These are phyloP conservation scores for Flagelloscypha sp. DNA, from an alignment of 768 basidiomycete species.

Conservation along the genomic window DNA sequence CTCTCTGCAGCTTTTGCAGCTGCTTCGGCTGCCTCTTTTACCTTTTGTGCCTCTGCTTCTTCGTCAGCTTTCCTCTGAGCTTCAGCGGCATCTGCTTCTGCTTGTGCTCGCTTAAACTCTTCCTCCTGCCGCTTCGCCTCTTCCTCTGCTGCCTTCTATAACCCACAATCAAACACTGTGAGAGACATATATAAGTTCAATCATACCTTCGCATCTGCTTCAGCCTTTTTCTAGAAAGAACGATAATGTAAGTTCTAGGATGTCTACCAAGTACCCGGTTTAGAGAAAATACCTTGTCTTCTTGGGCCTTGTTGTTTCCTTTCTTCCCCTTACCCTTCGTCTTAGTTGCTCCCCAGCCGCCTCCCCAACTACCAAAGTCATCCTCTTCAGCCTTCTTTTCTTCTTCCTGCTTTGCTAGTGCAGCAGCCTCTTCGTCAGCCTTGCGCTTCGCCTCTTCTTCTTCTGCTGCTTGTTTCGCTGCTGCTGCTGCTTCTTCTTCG, in stretches of 20 bases:
- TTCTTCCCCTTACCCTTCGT: conserved; percentile 8
- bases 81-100: too few relatives aligned
- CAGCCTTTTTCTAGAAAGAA: too few relatives aligned
- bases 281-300: conserved; percentile 1
- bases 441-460: conserved; percentile 6
- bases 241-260: too few relatives aligned
- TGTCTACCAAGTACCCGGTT: too few relatives aligned
- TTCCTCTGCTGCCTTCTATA: conserved; percentile 5
- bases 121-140: not conserved
- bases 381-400: conserved; percentile 10
- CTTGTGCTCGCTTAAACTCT: conserved; percentile 5
- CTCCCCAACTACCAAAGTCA: too few relatives aligned
- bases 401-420: conserved; percentile 5
- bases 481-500: conserved; percentile 7
- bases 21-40: too few relatives aligned
- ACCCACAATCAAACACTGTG: not conserved
- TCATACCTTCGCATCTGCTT: too few relatives aligned
- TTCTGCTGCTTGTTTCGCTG: conserved; percentile 6
- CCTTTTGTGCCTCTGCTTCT: too few relatives aligned
- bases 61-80: too few relatives aligned
- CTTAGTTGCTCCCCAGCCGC: too few relatives aligned
- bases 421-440: conserved; percentile 10
- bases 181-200: too few relatives aligned
- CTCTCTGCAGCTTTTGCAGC: too few relatives aligned
- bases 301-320: conserved; percentile 5